A percentile compares a stretch with the other conserved stretches of the same genome.
Evolutionary conservation across 768 basidiomycete genomes (phyloP).

Genomic region (Hericium erinaceus): DNA sequence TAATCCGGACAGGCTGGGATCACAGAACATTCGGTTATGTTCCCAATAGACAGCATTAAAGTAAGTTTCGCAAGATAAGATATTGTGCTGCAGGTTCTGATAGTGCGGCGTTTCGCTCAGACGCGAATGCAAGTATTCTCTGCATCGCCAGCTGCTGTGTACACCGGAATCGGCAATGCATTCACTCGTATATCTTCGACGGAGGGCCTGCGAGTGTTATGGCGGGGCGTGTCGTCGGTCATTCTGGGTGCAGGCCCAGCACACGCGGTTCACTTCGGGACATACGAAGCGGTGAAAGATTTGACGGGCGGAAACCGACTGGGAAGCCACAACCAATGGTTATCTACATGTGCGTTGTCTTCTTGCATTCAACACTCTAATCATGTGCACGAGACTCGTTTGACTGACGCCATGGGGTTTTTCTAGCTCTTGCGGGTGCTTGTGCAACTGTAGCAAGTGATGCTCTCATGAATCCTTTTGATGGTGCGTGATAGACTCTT

Average conservation of each 20-base stretch:
- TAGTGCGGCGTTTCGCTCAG: constrained; percentile 31
- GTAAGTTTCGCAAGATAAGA: constrained; percentile 33
- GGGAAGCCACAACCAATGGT: constrained; percentile 61
- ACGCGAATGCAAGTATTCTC: constrained; percentile 99
- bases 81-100: too few relatives aligned
- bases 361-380: neutral
- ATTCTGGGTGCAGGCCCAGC: constrained; percentile 96
- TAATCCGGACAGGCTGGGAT: constrained; percentile 75
- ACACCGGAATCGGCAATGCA: constrained; percentile 85
- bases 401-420: neutral
- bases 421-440: constrained; percentile 81
- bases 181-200: constrained; percentile 89
- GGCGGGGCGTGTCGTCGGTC: constrained; percentile 95
- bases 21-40: constrained; percentile 98
- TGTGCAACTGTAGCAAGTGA: constrained; percentile 91
- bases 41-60: constrained; percentile 97
- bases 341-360: constrained; percentile 71
- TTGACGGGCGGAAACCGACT: constrained; percentile 77
- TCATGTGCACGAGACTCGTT: neutral
- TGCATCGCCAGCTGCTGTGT: constrained; percentile 74
- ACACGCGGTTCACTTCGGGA: constrained; percentile 96
- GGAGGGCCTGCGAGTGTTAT: constrained; percentile 84
- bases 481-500: constrained; percentile 50
- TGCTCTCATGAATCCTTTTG: constrained; percentile 99
- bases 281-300: constrained; percentile 91